Evolutionary conservation across 1,139 yeast genomes (phyloP), one percentile per base, ranked within the genome.

Genomic region (Yamadazyma atlantica): DNA sequence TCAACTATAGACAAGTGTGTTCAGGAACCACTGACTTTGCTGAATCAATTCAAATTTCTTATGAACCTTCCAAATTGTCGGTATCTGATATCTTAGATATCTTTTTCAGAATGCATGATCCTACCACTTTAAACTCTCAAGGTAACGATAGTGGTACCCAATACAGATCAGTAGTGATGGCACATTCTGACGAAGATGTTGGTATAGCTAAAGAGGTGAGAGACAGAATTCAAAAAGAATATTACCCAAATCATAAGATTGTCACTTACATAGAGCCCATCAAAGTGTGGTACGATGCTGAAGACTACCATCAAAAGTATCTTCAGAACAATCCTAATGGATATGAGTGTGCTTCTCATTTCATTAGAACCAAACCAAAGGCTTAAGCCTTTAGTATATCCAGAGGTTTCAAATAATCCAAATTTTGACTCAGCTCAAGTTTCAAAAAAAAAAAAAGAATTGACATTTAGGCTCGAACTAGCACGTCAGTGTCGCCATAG

Each of bases 21-120:
- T 59, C 75, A 10, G 90, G 90, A 17, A 66, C 70, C 14, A 87
- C 97, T 2, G 64, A 78, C 33, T 80, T 74, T 55, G 87, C 85
- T 8, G 98, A 92, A 60, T 82, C 85, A 3, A 64, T 90, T 17
- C 96, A 90, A 58, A 67, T 92, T 15, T 72, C 92, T 0, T 92
- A 78, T 54, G 92, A 90, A 54, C 96, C 97, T 24, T 49, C 70
- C 10, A 53, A 62, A 31, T 73, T 87, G 11, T 48, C 76, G 2
- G 71, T 81, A 50, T 75, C 66, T 41, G 86, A 84, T 26, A 66
- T 92, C 39, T 64, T 86, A 40, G 94, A 84, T 50, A 86, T 90
- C 50, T 92, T 90, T 65, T 90, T 88, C 70, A 73, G 85, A 54
- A 88, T 88, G 64, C 98, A 92, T 58, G 97, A 92, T 60, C 75